A percentile compares a stretch with the other conserved stretches of the same genome.
Evolutionary conservation across 2,329 filamentous ascomycete genomes (phyloP).

Genomic region (Microsporum ferrugineum): DNA sequence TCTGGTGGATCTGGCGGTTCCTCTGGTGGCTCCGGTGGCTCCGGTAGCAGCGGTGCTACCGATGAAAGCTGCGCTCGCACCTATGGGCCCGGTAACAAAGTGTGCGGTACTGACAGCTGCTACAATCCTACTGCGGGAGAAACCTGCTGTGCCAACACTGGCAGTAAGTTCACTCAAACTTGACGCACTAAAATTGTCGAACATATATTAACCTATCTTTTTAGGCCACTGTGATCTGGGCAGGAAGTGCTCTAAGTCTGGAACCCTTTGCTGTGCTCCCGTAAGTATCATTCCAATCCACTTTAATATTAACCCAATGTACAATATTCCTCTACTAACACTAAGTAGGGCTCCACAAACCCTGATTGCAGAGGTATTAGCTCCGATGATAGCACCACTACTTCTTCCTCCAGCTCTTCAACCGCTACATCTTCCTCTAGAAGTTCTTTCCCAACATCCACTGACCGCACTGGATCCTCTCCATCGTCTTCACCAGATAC

Average conservation of each 20-base stretch:
- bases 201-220: background rate
- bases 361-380: background rate
- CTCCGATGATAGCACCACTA: background rate
- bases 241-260: background rate
- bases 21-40: background rate
- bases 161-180: background rate
- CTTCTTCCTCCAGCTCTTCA: background rate
- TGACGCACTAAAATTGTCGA: background rate
- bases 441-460: background rate
- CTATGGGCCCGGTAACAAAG: background rate
- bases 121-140: background rate
- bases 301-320: no score
- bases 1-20: background rate
- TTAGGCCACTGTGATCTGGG: conserved; percentile 2
- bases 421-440: background rate
- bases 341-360: background rate
- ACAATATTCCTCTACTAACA: background rate
- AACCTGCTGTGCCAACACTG: background rate
- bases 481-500: background rate
- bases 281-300: background rate
- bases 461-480: background rate
- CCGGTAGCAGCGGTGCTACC: background rate
- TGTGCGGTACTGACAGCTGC: background rate
- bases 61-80: background rate
- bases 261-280: conserved; percentile 1